Base-by-base conservation (phyloP, 495 filamentous ascomycete genomes). In the Penicillium robsamsonii region DNA sequence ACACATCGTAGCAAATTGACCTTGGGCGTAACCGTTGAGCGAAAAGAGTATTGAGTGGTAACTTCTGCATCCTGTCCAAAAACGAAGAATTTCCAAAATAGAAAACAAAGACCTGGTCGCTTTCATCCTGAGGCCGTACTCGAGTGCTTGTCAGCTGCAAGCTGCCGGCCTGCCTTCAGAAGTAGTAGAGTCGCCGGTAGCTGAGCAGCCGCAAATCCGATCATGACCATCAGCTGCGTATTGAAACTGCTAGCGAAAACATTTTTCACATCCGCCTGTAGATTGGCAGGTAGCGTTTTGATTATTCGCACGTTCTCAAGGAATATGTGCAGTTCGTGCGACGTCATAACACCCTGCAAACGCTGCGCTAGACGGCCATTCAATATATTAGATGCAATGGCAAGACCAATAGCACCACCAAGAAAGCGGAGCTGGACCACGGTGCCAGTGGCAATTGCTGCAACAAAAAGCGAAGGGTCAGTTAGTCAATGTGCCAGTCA, bases 401-500 rank as follows among this genome's bases (percentile, higher is more conserved):
- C 68, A 17, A 86, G 70, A 4, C 82, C 83, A 11, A 86, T 69
- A 20, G 75, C 74, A 22, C 83, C 84, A 12, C 84, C 83, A 24
- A 86, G 73, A 8, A 85, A 77, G 1, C 84, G 75, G 30, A 77
- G 64, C 63, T 86, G 83, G 13, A 79, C 79, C 1, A 85, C 64
- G 6, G 76, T 73, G 0, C 83, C 82, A 55, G 81, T 80, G 1
- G 79, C 81, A 30, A 80, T 75, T 0, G 83, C 83, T 55, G 72
- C 41, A 44, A 43, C 3, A 7, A 12, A 4, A 18, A 22, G 13
- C 13, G 24, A 33, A 5, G 15, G 8, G 5, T 25, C n/a, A 49
- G 42, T 59, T 11, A 52, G 50, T n/a, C 35, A 29, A 35, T 41
- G 35, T 15, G 43, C 13, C 9, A 12, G 24, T 8, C 33, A 51